These are phyloP conservation scores for Cryptosporidium andersoni DNA, from an alignment of 169 alveolate species.

Conservation along the genomic window DNA sequence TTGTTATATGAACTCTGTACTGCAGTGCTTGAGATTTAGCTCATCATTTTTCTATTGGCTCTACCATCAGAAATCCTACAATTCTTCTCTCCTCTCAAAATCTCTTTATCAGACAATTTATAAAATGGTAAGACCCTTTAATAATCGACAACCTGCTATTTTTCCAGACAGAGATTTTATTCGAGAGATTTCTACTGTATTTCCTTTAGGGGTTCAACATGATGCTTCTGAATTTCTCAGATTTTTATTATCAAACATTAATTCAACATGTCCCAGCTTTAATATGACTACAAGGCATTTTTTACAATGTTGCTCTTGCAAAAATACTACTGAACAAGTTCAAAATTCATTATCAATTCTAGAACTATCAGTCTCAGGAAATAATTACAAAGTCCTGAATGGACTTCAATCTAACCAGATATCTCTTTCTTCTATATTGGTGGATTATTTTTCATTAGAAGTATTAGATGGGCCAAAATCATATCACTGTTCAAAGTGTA, in stretches of 20 bases:
- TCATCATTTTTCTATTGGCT: slow-evolving; percentile 40
- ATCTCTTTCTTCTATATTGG: slow-evolving; percentile 6
- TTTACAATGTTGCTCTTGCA: slow-evolving; percentile 12
- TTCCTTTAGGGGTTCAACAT: slow-evolving; percentile 36
- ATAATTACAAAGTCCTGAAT: neutral
- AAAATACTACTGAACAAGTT: neutral
- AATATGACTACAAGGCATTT: slow-evolving; percentile 11
- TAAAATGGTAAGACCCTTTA: neutral
- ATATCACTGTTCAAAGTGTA: slow-evolving; percentile 1
- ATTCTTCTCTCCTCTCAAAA: neutral
- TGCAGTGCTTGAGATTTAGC: slow-evolving; percentile 65
- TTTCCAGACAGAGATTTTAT: neutral
- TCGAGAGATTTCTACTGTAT: slow-evolving; percentile 12
- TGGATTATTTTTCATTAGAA: slow-evolving; percentile 26
- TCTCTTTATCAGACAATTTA: slow-evolving; percentile 7
- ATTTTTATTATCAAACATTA: slow-evolving; percentile 30
- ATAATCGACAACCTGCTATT: neutral
- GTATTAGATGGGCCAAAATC: neutral
- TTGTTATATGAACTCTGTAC: slow-evolving; percentile 64
- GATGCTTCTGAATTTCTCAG: slow-evolving; percentile 62
- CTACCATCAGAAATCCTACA: neutral
- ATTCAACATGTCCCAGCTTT: neutral
- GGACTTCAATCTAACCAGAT: neutral
- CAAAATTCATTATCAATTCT: slow-evolving; percentile 25
- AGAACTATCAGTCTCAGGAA: slow-evolving; percentile 6